Evolutionary conservation across 192 early-diverging fungal species (phyloP), one percentile per base, ranked within the genome.

Genomic region (Gamsiella multidivaricata): DNA sequence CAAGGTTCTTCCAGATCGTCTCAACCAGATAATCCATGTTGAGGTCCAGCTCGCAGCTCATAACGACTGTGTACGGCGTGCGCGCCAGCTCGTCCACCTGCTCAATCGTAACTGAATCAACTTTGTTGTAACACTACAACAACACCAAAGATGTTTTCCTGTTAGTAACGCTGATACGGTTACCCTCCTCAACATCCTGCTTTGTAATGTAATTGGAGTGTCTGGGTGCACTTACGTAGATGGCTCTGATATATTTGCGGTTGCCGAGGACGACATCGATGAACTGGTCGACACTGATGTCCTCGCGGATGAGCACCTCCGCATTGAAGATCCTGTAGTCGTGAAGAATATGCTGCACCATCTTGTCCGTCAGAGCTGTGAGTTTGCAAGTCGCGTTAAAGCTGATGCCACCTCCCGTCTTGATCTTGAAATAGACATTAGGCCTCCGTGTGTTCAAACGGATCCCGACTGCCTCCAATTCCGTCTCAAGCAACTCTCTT

Each of bases 201-300:
- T n/a, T n/a, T n/a, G n/a, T n/a, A n/a, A n/a, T n/a, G n/a, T n/a
- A n/a, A n/a, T n/a, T n/a, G n/a, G n/a, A n/a, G n/a, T n/a, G n/a
- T n/a, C n/a, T n/a, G n/a, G n/a, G n/a, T n/a, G n/a, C 45, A 6
- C 80, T 85, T 82, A 88, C 92, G 81, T 98, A 99, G 28, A 99
- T 84, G 65, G 95, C 97, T n/a, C 89, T 88, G 33, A 99, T 88
- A 70, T 99, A 97, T 76, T 95, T 96, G 56, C 97, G 89, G 86
- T 98, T 98, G 25, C 97, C 97, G 17, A 99, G 88, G 6, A 99
- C 91, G n/a, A 98, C 94, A 81, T 99, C 98, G 70, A 99, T 95
- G 79, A 99, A 98, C 70, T 98, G 91, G 71, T 99, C 98, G 6
- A 98, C 92, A 20, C 90, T 95, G 57, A 94, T 91, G 76, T 98